Conservation (phyloP, 2,329 filamentous ascomycete species). For the Alternaria rosae region DNA sequence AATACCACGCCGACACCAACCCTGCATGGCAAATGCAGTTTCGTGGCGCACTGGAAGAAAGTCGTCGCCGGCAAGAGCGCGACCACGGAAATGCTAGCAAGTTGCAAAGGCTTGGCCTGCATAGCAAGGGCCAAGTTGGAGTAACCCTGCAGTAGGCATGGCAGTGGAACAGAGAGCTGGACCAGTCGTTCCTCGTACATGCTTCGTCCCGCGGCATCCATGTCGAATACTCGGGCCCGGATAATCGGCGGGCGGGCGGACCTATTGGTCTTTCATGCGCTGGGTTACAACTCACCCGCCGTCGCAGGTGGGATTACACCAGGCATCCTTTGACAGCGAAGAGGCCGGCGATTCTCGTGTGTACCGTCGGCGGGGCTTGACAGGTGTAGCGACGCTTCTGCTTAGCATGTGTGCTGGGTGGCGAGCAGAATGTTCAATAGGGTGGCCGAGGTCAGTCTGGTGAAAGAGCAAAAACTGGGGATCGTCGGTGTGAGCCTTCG, state of each 20-base stretch:
- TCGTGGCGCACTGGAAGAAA: not conserved
- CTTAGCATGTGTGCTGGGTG: not conserved
- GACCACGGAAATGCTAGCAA: not conserved
- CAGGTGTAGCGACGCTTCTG: constrained; percentile 3
- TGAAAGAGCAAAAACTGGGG: constrained; percentile 14
- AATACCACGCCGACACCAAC: not conserved
- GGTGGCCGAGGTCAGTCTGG: constrained; percentile 8
- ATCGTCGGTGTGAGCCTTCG: constrained; percentile 13
- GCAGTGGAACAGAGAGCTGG: constrained; percentile 15
- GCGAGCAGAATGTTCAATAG: constrained; percentile 2
- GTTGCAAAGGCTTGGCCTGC: constrained; percentile 4
- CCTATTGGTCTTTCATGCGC: constrained; percentile 12
- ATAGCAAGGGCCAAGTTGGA: constrained; percentile 1
- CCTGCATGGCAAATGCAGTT: not conserved
- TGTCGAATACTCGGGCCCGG: constrained; percentile 14
- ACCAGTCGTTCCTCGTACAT: constrained; percentile 18
- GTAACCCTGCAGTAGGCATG: constrained; percentile 9
- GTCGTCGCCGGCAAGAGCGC: constrained; percentile 4
- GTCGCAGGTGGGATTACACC: constrained; percentile 2
- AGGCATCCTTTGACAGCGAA: constrained; percentile 6
- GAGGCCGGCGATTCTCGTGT: not conserved
- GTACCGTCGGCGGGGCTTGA: not conserved
- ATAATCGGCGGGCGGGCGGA: constrained; percentile 4
- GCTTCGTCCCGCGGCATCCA: constrained; percentile 20
- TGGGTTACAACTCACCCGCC: constrained; percentile 17